These are phyloP conservation scores for Penicillium sp. DNA, from an alignment of 2,329 filamentous ascomycete genomes.

Conservation along the genomic window DNA sequence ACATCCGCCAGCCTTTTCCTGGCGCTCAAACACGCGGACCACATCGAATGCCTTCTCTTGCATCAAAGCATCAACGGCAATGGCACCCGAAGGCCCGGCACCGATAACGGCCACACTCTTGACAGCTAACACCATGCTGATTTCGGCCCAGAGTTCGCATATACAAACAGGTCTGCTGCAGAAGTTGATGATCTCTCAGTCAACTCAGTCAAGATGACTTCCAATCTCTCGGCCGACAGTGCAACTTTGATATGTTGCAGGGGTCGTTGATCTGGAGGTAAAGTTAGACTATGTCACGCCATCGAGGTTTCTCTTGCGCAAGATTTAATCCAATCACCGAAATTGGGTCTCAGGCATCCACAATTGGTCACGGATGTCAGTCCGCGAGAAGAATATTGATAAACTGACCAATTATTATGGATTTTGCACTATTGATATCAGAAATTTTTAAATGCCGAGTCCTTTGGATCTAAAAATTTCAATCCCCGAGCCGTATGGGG, in stretches of 20 bases:
- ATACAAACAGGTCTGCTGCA: background rate
- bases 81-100: constrained; percentile 61
- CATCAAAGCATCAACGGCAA: constrained; percentile 60
- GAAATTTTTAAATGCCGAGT: background rate
- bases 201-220: background rate
- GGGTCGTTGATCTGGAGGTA: constrained; percentile 3
- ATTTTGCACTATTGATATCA: background rate
- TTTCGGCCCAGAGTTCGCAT: background rate
- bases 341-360: background rate
- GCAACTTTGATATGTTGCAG: background rate
- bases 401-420: background rate
- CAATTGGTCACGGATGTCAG: background rate
- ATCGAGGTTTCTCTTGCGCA: constrained; percentile 15
- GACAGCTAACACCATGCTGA: constrained; percentile 15
- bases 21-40: constrained; percentile 63
- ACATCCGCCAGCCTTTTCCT: constrained; percentile 60
- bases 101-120: constrained; percentile 60
- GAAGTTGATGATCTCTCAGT: background rate
- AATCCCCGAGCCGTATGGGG: background rate
- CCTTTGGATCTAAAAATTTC: background rate
- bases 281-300: constrained; percentile 20
- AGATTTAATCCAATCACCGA: background rate
- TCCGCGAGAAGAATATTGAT: no score
- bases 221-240: constrained; percentile 18
- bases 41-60: constrained; percentile 60